Evolutionary conservation across 192 early-diverging fungal genomes (phyloP).

Genomic region (Powellomyces hirtus): DNA sequence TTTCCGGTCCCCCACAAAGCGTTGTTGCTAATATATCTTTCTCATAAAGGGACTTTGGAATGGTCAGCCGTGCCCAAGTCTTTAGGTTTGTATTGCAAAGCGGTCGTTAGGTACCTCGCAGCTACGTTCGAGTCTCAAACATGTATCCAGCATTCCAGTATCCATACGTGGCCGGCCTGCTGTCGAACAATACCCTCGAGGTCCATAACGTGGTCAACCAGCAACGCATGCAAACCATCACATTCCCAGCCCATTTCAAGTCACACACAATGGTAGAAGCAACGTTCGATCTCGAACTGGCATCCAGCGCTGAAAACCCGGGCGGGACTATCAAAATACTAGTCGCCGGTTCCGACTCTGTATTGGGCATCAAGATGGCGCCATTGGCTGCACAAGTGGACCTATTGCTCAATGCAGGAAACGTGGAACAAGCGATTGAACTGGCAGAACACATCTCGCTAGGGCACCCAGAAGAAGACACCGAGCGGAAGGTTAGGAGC

Average conservation of each 20-base stretch:
- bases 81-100: constrained; percentile 38
- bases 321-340: constrained; percentile 45
- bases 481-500: neutral
- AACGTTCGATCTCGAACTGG: constrained; percentile 53
- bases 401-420: constrained; percentile 52
- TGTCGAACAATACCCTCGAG: constrained; percentile 67
- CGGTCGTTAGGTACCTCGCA: no score
- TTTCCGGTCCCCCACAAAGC: neutral
- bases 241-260: constrained; percentile 28
- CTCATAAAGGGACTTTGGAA: constrained; percentile 45
- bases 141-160: constrained; percentile 64
- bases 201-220: constrained; percentile 75
- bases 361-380: constrained; percentile 60
- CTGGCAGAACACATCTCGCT: constrained; percentile 57
- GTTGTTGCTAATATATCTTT: constrained; percentile 1
- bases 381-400: constrained; percentile 62
- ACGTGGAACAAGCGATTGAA: constrained; percentile 61
- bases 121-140: neutral
- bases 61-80: constrained; percentile 53
- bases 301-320: neutral
- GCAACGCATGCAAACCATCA: constrained; percentile 54
- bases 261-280: constrained; percentile 37
- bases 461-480: constrained; percentile 17
- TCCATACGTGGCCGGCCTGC: constrained; percentile 70
- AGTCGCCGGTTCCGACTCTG: constrained; percentile 53